phyloP scores from a whole-genome alignment of 2,329 filamentous ascomycete species.

The Xylaria sp. region DNA sequence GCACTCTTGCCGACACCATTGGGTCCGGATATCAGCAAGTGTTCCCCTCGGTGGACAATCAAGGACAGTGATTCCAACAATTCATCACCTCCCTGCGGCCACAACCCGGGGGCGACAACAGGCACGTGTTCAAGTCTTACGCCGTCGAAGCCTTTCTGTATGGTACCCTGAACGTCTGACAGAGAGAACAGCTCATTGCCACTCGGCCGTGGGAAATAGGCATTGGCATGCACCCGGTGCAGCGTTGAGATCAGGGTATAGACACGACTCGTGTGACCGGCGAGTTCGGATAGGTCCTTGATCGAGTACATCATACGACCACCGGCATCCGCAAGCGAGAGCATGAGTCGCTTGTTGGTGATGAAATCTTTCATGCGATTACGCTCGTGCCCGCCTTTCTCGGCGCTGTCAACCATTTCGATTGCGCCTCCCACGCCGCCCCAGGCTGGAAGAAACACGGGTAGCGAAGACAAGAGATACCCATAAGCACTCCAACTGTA shows the following conservation, averaged over 20 bases:
- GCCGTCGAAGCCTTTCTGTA: constrained; percentile 92
- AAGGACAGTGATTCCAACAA: constrained; percentile 87
- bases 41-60: constrained; percentile 86
- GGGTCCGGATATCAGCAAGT: constrained; percentile 89
- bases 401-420: constrained; percentile 60
- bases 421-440: constrained; percentile 77
- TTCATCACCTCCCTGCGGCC: constrained; percentile 89
- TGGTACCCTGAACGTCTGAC: constrained; percentile 89
- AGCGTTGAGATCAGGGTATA: constrained; percentile 95
- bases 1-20: constrained; percentile 95
- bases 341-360: constrained; percentile 97
- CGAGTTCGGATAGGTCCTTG: constrained; percentile 94
- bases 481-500: constrained; percentile 99
- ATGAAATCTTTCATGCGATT: constrained; percentile 98
- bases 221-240: constrained; percentile 88
- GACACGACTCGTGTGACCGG: constrained; percentile 92
- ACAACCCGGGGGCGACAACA: constrained; percentile 84
- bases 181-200: constrained; percentile 81
- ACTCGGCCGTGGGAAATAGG: constrained; percentile 75
- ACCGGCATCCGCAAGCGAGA: constrained; percentile 93
- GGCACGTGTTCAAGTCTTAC: constrained; percentile 92
- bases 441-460: constrained; percentile 93
- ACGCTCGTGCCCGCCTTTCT: constrained; percentile 67
- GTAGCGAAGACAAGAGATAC: constrained; percentile 89
- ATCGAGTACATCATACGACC: constrained; percentile 99